A percentile compares a stretch with the other conserved stretches of the same genome.
Evolutionary conservation across 2,329 filamentous ascomycete species (phyloP).

Genomic region (Scedosporium apiospermum): DNA sequence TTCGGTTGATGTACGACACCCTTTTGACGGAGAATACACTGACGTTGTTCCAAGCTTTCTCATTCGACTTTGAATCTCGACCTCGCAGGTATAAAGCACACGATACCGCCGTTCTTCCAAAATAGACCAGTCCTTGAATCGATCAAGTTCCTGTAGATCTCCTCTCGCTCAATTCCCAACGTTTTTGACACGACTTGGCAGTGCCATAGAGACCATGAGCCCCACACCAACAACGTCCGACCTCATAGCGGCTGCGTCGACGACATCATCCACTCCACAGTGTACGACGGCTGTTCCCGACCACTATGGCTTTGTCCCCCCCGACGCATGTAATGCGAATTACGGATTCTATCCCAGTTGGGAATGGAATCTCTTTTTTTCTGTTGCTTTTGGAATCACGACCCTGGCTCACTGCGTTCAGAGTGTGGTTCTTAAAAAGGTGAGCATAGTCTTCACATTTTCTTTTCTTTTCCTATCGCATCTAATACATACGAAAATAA

Average conservation of each 20-base stretch:
- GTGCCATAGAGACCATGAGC: neutral
- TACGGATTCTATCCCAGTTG: slow-evolving; percentile 13
- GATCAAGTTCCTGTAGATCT: too few species aligned
- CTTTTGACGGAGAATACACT: too few species aligned
- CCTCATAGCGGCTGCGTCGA: neutral
- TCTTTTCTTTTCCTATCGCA: neutral
- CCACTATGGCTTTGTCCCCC: slow-evolving; percentile 13
- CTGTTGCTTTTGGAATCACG: slow-evolving; percentile 7
- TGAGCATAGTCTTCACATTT: neutral
- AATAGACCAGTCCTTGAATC: too few species aligned
- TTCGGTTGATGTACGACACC: too few species aligned
- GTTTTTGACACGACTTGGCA: too few species aligned
- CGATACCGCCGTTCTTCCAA: too few species aligned
- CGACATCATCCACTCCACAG: neutral
- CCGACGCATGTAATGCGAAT: slow-evolving; percentile 13
- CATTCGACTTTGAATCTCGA: too few species aligned
- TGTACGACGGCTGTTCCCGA: slow-evolving; percentile 13
- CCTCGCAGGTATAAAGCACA: too few species aligned
- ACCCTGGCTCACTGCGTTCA: slow-evolving; percentile 7
- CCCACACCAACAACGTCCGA: neutral
- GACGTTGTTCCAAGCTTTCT: too few species aligned
- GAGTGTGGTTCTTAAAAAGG: slow-evolving; percentile 10
- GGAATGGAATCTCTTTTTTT: slow-evolving; percentile 10
- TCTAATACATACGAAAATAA: neutral
- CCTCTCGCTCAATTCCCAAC: too few species aligned